phyloP scores from a whole-genome alignment of 2,329 filamentous ascomycete genomes.

The Alternaria consortialis region DNA sequence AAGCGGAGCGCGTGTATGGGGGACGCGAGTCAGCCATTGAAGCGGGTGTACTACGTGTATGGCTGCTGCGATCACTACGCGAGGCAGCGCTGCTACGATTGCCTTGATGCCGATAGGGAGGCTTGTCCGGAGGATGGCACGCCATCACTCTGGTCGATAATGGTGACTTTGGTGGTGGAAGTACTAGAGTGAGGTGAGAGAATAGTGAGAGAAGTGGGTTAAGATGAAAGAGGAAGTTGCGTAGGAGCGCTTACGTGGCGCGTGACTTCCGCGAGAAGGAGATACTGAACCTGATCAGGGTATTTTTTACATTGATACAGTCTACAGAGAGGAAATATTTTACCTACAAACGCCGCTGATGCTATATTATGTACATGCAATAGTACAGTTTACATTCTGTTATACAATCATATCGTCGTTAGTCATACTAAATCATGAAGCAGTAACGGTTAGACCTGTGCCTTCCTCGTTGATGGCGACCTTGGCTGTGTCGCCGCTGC shows the following conservation, averaged over 20 bases:
- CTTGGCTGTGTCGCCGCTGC: conserved; percentile 75
- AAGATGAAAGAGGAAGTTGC: conserved; percentile 26
- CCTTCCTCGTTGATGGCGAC: conserved; percentile 70
- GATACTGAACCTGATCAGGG: conserved; percentile 7
- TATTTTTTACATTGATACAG: conserved; percentile 15
- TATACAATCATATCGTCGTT: conserved; percentile 37
- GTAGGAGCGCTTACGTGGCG: conserved; percentile 15
- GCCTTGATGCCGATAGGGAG: conserved; percentile 17
- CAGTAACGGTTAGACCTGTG: conserved; percentile 37
- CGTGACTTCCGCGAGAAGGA: conserved; percentile 22
- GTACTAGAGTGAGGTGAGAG: not conserved
- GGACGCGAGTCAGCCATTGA: conserved; percentile 15
- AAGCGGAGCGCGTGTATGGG: conserved; percentile 21
- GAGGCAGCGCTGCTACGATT: conserved; percentile 20
- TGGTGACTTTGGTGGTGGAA: not conserved
- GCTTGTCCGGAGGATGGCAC: conserved; percentile 12
- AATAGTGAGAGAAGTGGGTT: not conserved
- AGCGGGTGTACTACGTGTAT: conserved; percentile 10
- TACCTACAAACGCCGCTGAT: conserved; percentile 19
- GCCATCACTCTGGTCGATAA: conserved; percentile 19
- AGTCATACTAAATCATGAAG: conserved; percentile 21
- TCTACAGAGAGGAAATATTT: conserved; percentile 12
- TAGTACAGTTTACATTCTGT: conserved; percentile 11
- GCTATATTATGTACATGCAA: conserved; percentile 26
- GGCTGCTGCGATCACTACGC: conserved; percentile 16